Evolutionary conservation across 768 basidiomycete genomes (phyloP), one percentile per base, ranked within the genome.

Genomic region (Pleurotus sapidus): DNA sequence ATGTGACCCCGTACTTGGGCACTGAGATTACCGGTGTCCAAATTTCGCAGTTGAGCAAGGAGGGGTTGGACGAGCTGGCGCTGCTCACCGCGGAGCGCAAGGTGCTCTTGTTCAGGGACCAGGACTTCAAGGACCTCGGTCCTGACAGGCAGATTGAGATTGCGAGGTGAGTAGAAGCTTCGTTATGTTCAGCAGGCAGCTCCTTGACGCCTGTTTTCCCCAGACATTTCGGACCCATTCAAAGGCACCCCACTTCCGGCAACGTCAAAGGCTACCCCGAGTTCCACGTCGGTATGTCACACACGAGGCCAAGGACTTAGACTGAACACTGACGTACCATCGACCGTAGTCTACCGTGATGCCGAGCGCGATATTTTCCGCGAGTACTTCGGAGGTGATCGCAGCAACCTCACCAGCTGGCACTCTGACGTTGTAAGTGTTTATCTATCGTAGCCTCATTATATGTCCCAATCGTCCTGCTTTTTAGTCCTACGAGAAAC

Each of bases 101-200:
- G 66, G 73, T 84, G 34, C 64, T 85, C 8, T 49, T 83, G 5
- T 83, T 84, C 74, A 77, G 83, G 17, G 77, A 84, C 67, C 84
- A 85, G 60, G 79, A 85, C 66, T 84, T 85, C 70, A 84, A 83
- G 68, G 82, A 83, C 59, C 59, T 84, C n/a, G 69, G 70, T 1
- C 72, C 79, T 6, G 81, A 84, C 42, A 66, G 72, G 55, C 83
- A 83, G 60, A 78, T 83, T 58, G 82, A 78, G 62, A 75, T 83
- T 37, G 77, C 79, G 6, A 73, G 67, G 78, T 77, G 24, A 30
- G 46, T 43, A 25, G n/a, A 12, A 24, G 15, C 14, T 4, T 2
- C 11, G 12, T 38, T 25, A n/a, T 12, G 5, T 6, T 34, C 3
- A 9, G 38, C 23, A 25, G 3, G 12, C 9, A 14, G 2, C 14